Evolutionary conservation across 148 eudicot genomes (phyloP).

Genomic region (Amaranthus hypochondriacus): DNA sequence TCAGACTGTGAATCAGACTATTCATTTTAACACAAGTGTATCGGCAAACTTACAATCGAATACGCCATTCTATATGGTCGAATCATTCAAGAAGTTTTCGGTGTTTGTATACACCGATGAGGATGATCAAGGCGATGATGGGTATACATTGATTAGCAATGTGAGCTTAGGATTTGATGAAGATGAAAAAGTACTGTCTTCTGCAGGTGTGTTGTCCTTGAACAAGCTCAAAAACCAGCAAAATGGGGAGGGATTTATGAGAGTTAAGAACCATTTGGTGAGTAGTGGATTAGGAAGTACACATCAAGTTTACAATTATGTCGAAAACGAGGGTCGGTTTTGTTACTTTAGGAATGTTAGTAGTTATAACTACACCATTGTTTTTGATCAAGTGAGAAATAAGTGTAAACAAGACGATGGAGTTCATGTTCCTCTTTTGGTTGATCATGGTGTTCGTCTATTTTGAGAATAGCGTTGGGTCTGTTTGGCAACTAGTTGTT

Average conservation of each 20-base stretch:
- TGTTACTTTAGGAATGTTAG: constrained; percentile 70
- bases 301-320: constrained; percentile 45
- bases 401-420: constrained; percentile 28
- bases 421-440: constrained; percentile 1
- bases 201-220: constrained; percentile 19
- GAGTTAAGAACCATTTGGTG: constrained; percentile 57
- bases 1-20: constrained; percentile 63
- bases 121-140: constrained; percentile 36
- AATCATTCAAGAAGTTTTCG: constrained; percentile 47
- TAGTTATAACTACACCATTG: constrained; percentile 72
- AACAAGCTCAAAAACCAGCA: constrained; percentile 50
- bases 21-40: constrained; percentile 46
- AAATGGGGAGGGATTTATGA: constrained; percentile 53
- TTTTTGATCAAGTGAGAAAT: constrained; percentile 46
- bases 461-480: background rate
- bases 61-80: constrained; percentile 3
- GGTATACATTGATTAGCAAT: constrained; percentile 36
- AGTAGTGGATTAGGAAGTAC: constrained; percentile 62
- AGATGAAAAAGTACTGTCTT: constrained; percentile 18
- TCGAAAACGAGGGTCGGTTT: constrained; percentile 21
- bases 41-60: constrained; percentile 23
- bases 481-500: background rate
- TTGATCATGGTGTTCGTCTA: background rate
- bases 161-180: constrained; percentile 53
- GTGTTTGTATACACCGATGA: constrained; percentile 40